phyloP scores from a whole-genome alignment of 2,329 filamentous ascomycete species.

The Arachnopeziza araneosa region DNA sequence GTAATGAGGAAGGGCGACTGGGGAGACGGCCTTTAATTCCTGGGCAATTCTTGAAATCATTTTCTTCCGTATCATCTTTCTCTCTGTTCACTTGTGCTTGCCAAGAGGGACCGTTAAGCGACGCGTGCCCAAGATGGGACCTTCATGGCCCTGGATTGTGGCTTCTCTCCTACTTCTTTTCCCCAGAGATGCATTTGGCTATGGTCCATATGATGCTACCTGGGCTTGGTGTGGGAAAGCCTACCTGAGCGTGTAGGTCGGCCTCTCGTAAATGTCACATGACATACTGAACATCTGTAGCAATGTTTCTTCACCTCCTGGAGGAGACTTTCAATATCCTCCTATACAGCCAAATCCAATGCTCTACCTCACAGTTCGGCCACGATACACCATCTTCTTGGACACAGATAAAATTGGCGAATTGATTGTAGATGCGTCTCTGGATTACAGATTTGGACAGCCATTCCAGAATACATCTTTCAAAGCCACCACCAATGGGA shows the following conservation, averaged over 20 bases:
- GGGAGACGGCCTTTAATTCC: not conserved
- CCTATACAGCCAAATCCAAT: constrained; percentile 30
- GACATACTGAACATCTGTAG: not conserved
- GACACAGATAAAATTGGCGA: constrained; percentile 34
- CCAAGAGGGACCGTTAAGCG: not conserved
- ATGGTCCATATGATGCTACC: not conserved
- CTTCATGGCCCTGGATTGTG: not conserved
- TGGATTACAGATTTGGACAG: constrained; percentile 36
- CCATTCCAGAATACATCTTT: constrained; percentile 26
- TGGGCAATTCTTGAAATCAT: not conserved
- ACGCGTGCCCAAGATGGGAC: not conserved
- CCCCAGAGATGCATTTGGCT: not conserved
- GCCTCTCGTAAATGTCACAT: no score
- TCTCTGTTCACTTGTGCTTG: not conserved
- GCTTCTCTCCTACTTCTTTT: not conserved
- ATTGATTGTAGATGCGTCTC: constrained; percentile 38
- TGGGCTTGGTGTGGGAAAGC: not conserved
- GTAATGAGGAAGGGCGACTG: not conserved
- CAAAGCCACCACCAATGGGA: constrained; percentile 10
- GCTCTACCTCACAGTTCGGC: constrained; percentile 39
- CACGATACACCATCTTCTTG: constrained; percentile 43
- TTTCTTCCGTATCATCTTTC: not conserved
- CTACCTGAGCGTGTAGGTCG: not conserved
- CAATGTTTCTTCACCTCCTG: constrained; percentile 29
- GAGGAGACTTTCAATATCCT: constrained; percentile 41